These are phyloP conservation scores for Globisporangium okanoganense DNA, from an alignment of 352 stramenopile species.

Conservation along the genomic window DNA sequence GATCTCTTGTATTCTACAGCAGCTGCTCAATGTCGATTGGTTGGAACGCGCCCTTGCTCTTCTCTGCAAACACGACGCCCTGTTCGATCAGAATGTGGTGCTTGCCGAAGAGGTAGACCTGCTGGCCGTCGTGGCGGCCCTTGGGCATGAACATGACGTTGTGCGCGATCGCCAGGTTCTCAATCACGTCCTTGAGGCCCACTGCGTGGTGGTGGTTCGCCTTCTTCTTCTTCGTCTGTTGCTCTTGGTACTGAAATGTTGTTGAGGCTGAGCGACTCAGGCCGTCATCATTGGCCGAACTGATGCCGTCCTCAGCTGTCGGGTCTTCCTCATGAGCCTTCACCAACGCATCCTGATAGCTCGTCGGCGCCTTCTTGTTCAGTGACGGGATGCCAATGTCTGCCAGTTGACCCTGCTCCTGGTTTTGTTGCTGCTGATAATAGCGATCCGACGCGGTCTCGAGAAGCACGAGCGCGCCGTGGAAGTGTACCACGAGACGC, in stretches of 20 bases:
- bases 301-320: conserved; percentile 15
- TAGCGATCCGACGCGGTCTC: conserved; percentile 34
- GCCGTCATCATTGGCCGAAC: conserved; percentile 15
- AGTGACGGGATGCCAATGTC: conserved; percentile 35
- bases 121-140: conserved; percentile 69
- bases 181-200: conserved; percentile 78
- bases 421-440: neutral
- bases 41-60: conserved; percentile 58
- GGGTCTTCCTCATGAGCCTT: conserved; percentile 27
- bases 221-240: conserved; percentile 9
- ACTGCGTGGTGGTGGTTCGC: conserved; percentile 41
- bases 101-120: conserved; percentile 76
- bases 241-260: neutral
- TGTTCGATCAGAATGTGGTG: conserved; percentile 85
- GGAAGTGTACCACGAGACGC: conserved; percentile 74
- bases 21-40: conserved; percentile 77
- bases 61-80: conserved; percentile 74
- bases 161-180: conserved; percentile 73
- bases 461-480: conserved; percentile 68
- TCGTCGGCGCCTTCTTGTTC: conserved; percentile 43
- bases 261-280: neutral
- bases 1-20: conserved; percentile 23
- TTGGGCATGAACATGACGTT: conserved; percentile 84
- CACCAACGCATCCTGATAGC: conserved; percentile 77
- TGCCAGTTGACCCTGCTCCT: neutral